Evolutionary conservation across 1,139 yeast genomes (phyloP).

Genomic region (Spencermartinsiella ligniputridi): DNA sequence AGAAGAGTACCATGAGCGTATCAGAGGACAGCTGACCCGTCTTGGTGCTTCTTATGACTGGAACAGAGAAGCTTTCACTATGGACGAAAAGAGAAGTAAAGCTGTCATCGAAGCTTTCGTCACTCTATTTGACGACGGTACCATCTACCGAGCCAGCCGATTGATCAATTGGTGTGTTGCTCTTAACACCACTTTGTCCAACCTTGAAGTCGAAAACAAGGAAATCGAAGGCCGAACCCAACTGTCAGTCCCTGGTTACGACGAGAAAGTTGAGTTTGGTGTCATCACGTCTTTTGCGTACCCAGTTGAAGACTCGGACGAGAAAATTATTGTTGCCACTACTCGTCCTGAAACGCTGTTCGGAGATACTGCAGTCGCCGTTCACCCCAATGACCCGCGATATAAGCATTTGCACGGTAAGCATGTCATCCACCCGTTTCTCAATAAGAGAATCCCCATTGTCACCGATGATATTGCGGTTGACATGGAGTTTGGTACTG

Average conservation of each 20-base stretch:
- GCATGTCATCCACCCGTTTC: slow-evolving; percentile 83
- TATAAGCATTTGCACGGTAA: slow-evolving; percentile 94
- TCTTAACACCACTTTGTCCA: slow-evolving; percentile 90
- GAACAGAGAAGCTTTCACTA: slow-evolving; percentile 89
- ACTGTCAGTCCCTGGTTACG: slow-evolving; percentile 84
- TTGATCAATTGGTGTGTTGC: slow-evolving; percentile 96
- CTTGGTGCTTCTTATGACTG: slow-evolving; percentile 98
- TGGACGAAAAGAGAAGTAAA: slow-evolving; percentile 69
- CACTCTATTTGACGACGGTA: slow-evolving; percentile 87
- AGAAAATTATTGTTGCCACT: slow-evolving; percentile 86
- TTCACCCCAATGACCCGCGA: slow-evolving; percentile 91
- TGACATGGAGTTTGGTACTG: slow-evolving; percentile 99
- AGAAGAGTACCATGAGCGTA: slow-evolving; percentile 82
- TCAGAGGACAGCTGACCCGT: slow-evolving; percentile 76
- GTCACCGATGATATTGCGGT: slow-evolving; percentile 89
- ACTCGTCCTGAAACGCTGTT: slow-evolving; percentile 98
- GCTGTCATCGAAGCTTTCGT: slow-evolving; percentile 93
- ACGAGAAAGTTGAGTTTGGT: slow-evolving; percentile 89
- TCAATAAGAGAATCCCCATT: slow-evolving; percentile 82
- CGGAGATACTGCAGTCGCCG: slow-evolving; percentile 97
- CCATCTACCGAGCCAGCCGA: slow-evolving; percentile 89
- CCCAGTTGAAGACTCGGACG: slow-evolving; percentile 83
- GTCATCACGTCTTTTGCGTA: slow-evolving; percentile 91
- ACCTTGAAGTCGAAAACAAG: slow-evolving; percentile 93
- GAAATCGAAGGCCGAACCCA: slow-evolving; percentile 78